Evolutionary conservation across 2,329 filamentous ascomycete genomes (phyloP).

Genomic region (Cladosporium sp.): DNA sequence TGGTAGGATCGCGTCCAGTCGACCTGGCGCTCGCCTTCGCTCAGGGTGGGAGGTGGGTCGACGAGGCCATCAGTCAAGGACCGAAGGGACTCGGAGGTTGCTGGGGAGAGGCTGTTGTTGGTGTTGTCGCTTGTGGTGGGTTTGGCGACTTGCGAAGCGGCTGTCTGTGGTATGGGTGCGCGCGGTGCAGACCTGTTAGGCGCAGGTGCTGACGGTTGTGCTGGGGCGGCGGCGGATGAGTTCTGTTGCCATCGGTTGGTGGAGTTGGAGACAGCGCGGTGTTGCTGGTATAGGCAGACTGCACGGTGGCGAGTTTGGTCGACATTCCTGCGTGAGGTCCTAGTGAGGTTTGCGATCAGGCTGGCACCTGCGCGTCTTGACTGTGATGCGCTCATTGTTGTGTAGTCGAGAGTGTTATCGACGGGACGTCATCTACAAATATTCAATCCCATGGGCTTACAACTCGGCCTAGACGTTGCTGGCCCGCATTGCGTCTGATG

Average conservation of each 20-base stretch:
- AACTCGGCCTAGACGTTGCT: not conserved
- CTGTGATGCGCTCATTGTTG: conserved; percentile 19
- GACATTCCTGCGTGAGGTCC: conserved; percentile 15
- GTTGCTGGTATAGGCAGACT: conserved; percentile 4
- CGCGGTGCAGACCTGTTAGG: not conserved
- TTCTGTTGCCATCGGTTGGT: conserved; percentile 20
- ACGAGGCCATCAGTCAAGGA: conserved; percentile 49
- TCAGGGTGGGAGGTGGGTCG: conserved; percentile 46
- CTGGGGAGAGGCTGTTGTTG: conserved; percentile 20
- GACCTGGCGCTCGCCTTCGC: conserved; percentile 51
- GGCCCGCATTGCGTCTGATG: not conserved
- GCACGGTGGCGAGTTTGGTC: conserved; percentile 4
- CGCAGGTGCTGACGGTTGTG: not conserved
- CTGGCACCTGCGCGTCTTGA: conserved; percentile 22
- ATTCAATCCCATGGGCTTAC: not conserved
- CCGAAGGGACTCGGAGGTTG: conserved; percentile 25
- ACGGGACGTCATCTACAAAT: not conserved
- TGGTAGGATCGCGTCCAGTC: conserved; percentile 86
- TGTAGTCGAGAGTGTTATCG: not conserved
- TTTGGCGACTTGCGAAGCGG: conserved; percentile 2
- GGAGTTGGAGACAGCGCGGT: conserved; percentile 23
- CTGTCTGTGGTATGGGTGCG: conserved; percentile 7
- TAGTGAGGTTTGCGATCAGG: conserved; percentile 19
- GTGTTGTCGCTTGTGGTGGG: conserved; percentile 2
- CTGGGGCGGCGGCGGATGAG: not conserved